Conservation (phyloP, 1,284 basidiomycete species). For the Rhodotorula sp. region DNA sequence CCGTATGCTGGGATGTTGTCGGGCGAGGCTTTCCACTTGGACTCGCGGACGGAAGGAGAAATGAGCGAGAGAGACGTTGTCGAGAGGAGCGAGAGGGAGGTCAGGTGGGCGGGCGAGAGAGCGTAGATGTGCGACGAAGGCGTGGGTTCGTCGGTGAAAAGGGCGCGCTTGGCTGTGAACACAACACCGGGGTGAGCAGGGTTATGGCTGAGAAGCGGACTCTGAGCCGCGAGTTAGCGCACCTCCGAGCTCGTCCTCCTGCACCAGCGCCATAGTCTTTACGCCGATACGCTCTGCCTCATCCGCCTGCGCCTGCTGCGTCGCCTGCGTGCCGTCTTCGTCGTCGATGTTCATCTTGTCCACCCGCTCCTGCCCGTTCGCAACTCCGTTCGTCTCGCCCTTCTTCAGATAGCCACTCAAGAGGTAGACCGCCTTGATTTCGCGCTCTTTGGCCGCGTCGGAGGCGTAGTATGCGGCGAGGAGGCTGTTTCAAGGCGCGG, state of each 20-base stretch:
- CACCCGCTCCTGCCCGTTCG: not conserved
- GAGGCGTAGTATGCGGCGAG: constrained; percentile 21
- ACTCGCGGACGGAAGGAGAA: not conserved
- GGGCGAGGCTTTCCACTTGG: constrained; percentile 26
- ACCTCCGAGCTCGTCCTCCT: constrained; percentile 21
- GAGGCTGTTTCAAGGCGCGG: not conserved
- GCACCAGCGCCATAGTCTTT: constrained; percentile 16
- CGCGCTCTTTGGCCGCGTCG: constrained; percentile 22
- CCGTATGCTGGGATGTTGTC: constrained; percentile 11
- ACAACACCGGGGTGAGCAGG: not conserved
- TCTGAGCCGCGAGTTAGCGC: not conserved
- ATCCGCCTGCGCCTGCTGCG: not conserved
- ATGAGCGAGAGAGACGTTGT: constrained; percentile 14
- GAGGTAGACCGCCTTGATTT: constrained; percentile 18
- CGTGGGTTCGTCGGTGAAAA: constrained; percentile 8
- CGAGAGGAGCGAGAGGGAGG: constrained; percentile 12
- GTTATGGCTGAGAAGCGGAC: no score
- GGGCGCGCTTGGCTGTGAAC: constrained; percentile 4
- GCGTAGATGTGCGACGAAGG: constrained; percentile 27
- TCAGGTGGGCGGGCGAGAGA: constrained; percentile 12
- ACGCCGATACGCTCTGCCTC: not conserved
- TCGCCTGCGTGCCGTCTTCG: not conserved
- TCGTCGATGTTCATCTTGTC: constrained; percentile 12
- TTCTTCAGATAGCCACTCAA: constrained; percentile 15
- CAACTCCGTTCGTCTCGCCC: not conserved